Base-by-base conservation (phyloP, 225 moss, liverwort and hornwort genomes). In the Marchantia polymorpha region DNA sequence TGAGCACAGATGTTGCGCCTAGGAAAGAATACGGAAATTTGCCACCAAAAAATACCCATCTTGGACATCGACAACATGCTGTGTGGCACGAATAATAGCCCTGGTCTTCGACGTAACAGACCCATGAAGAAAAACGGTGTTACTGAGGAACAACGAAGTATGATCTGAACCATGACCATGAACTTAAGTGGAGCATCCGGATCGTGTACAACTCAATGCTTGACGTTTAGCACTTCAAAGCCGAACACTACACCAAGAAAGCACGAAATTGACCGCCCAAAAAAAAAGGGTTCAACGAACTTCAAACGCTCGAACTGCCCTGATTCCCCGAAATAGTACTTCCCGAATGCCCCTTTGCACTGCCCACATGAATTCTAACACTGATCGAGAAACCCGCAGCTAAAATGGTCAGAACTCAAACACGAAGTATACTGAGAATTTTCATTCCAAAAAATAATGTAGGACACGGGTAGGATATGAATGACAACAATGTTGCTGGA, bases 401-500 rank as follows among this genome's bases (percentile, higher is more conserved):
- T 70, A 47, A 70, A 39, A 70, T 10, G 11, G 30, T 27, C 30
- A 48, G 47, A 30, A 8, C 70, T 70, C 7, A 17, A 30, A 49
- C 17, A 49, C 70, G 12, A 9, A 20, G 19, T 39, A 47, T 48
- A 70, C 69, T 39, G 48, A 19, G 47, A 70, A 49, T 49, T 47
- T 6, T 70, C 20, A 29, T 22, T 46, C 0, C 70, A 17, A 7
- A 48, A 70, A 70, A 9, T 60, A 39, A 68, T 65, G 70, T 23
- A 78, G 22, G 63, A 52, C 30, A 15, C 51, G 49, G 47, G 77
- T 54, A 93, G 96, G 96, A 97, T 97, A 97, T 97, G 96, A 87
- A 97, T 87, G 74, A 97, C 96, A 72, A 97, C 85, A 84, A 97
- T 88, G 89, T 90, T 93, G 76, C 81, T 85, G 77, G 83, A 87